These are phyloP conservation scores for Lachnum nothofagi DNA, from an alignment of 2,329 filamentous ascomycete genomes.

Conservation along the genomic window DNA sequence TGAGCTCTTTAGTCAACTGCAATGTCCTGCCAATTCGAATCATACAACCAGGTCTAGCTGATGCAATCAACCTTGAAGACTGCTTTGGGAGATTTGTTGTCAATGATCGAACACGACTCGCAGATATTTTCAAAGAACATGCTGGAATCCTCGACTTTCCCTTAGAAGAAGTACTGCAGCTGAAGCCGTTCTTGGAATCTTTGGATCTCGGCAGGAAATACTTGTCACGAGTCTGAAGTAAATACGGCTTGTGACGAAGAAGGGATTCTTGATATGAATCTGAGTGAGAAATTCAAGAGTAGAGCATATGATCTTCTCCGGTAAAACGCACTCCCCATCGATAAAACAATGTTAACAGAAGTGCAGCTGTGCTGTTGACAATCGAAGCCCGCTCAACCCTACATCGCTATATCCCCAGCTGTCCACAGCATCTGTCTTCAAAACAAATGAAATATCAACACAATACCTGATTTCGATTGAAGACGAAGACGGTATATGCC, in stretches of 20 bases:
- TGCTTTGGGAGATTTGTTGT: conserved; percentile 6
- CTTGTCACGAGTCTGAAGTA: conserved; percentile 7
- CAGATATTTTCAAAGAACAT: conserved; percentile 7
- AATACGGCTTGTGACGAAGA: conserved; percentile 9
- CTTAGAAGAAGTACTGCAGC: conserved; percentile 9
- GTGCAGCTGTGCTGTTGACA: conserved; percentile 11
- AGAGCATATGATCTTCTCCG: conserved; percentile 14
- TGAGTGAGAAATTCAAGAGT: conserved; percentile 10
- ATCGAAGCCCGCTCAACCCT: conserved; percentile 10
- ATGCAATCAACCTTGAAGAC: not conserved
- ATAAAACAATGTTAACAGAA: not conserved
- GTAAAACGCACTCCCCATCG: conserved; percentile 1
- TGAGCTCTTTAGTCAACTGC: not conserved
- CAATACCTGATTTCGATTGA: conserved; percentile 3
- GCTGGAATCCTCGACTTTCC: conserved; percentile 11
- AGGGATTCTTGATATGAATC: conserved; percentile 1
- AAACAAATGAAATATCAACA: conserved; percentile 7
- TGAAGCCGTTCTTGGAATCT: conserved; percentile 12
- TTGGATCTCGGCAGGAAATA: conserved; percentile 6
- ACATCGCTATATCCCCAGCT: conserved; percentile 4
- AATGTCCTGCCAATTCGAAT: conserved; percentile 11
- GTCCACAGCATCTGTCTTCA: not conserved
- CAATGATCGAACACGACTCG: conserved; percentile 11
- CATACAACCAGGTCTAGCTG: not conserved
- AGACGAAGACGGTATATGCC: not conserved